Base-by-base conservation (phyloP, 1,284 basidiomycete genomes). In the Paramarasmius palmivorus region DNA sequence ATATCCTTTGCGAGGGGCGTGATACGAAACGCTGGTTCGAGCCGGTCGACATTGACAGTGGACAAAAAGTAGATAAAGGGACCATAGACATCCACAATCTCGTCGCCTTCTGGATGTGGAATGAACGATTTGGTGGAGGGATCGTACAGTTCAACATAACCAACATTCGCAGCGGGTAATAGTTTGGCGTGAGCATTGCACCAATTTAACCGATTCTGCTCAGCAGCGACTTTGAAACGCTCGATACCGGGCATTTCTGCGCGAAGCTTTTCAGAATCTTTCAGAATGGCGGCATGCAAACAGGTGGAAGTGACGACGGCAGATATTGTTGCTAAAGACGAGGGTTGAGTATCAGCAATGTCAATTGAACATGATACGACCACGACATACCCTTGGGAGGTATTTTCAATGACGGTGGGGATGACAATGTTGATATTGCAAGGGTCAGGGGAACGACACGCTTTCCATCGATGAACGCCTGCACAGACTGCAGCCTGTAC, bases 61-160 rank as follows among this genome's bases (percentile, higher is more conserved):
- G 87, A 85, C 19, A 96, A 69, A 65, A 94, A 91, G 69, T 98
- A 98, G 17, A 81, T 74, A 64, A 96, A 97, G 1, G 93, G 93
- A 0, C 93, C 95, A 0, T 78, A 61, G n/a, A 89, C 57, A 40
- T 78, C 74, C 23, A 81, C 67, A 17, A 73, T 65, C 3, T 62
- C 60, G 25, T 66, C 60, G 15, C 68, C 66, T 14, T 71, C 67
- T 2, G 68, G 63, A 59, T 75, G 71, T n/a, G 75, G 63, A n/a
- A 78, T 68, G 59, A 90, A 94, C 0, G 64, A 47, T 29, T 74
- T 64, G 1, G 65, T 64, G 0, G 55, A 41, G 1, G 85, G 79
- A 59, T 90, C 79, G 68, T 91, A 96, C 17, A 82, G 72, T 52
- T 81, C 68, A 23, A 88, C 77, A 26, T 74, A 68, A n/a, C 69